phyloP scores from a whole-genome alignment of 2,329 filamentous ascomycete species.

The Amauroascus verrucosus region DNA sequence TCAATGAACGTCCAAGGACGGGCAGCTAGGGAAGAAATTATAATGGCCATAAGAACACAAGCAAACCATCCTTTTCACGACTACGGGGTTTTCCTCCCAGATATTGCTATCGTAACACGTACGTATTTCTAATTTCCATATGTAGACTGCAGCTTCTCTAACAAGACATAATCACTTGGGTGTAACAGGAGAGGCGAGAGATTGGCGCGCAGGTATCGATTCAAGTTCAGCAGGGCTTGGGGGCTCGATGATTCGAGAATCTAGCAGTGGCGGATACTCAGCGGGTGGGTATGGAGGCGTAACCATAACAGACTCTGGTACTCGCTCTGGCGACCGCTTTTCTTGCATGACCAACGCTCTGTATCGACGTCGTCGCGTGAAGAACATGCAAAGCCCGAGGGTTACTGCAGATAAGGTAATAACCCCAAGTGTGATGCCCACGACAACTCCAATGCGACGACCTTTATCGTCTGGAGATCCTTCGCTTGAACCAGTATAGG shows the following conservation, averaged over 20 bases:
- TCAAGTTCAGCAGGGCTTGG: not conserved
- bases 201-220: not conserved
- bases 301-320: not conserved
- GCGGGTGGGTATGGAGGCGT: not conserved
- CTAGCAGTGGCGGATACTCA: not conserved
- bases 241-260: not conserved
- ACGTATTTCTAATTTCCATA: not conserved
- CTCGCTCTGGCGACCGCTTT: not conserved
- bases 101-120: no score
- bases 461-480: not conserved
- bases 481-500: not conserved
- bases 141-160: not conserved
- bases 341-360: not conserved
- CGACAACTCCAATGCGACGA: not conserved
- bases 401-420: not conserved
- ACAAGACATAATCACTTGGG: not conserved
- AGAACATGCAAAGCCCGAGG: not conserved
- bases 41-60: no score
- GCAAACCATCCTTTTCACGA: no score
- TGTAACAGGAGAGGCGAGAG: not conserved
- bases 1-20: no score
- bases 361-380: not conserved
- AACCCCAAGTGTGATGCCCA: not conserved
- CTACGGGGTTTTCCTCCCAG: no score
- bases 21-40: no score